These are phyloP conservation scores for Chlorella sp. DNA, from an alignment of 139 green algal genomes.

Conservation along the genomic window DNA sequence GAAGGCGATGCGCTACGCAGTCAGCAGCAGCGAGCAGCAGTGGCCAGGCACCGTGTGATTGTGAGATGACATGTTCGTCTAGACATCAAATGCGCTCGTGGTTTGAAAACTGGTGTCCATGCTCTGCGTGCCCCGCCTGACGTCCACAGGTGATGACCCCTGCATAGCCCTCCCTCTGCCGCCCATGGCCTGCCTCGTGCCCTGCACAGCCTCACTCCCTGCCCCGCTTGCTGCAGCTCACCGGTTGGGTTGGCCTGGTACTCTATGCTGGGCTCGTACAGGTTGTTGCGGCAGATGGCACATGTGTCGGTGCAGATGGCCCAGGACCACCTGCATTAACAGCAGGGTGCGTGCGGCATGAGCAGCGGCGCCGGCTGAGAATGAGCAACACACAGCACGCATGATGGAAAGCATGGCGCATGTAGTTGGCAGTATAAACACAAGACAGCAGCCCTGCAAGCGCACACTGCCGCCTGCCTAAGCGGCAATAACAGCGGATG, in stretches of 20 bases:
- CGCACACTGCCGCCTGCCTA: neutral
- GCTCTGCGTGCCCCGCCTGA: no score
- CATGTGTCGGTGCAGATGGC: constrained; percentile 97
- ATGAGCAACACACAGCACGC: no score
- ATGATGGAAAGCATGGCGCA: neutral
- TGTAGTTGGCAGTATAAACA: no score
- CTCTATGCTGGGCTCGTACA: constrained; percentile 98
- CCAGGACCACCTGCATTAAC: constrained; percentile 86
- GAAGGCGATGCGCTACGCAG: no score
- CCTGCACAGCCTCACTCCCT: no score
- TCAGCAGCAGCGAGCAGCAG: neutral
- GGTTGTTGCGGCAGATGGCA: constrained; percentile 97
- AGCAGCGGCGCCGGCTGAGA: no score
- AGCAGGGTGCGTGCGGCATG: neutral
- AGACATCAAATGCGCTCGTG: neutral
- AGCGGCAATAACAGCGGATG: neutral
- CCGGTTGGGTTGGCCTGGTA: constrained; percentile 97
- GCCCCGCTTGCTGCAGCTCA: no score
- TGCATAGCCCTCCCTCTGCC: no score
- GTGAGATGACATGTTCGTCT: neutral
- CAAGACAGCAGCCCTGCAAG: no score
- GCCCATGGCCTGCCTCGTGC: no score
- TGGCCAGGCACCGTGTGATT: neutral
- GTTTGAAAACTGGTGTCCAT: no score
- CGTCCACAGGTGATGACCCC: no score